Evolutionary conservation across 2,329 filamentous ascomycete species (phyloP), one percentile per base, ranked within the genome.

Genomic region (Ophiocordyceps unilateralis): DNA sequence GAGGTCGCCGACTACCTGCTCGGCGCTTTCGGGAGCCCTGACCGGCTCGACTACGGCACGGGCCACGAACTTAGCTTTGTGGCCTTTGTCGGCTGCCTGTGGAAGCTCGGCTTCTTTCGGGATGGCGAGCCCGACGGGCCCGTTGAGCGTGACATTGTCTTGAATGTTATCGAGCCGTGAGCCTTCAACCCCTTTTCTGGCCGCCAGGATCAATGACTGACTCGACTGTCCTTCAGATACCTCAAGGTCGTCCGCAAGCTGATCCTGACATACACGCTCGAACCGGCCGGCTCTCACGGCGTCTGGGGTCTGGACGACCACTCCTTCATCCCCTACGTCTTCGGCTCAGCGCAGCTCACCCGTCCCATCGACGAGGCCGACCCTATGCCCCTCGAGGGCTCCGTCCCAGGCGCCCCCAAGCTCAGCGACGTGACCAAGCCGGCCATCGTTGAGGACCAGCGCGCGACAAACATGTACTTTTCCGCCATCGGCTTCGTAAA

Each of bases 301-400:
- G 91, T 98, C 19, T 98, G 91, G 91, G 91, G 91, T 19, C 70
- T 98, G n/a, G 91, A 98, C 57, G 91, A 98, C 59, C 89, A 98
- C 62, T 88, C 78, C 9, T 96, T 98, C 58, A 61, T 91, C 22
- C 83, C 91, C 0, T 98, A 96, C 60, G 85, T 98, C 44, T 88
- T 96, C 49, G 91, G 91, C 26, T 94, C 88, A 2, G 88, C 91
- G 0, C 91, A 98, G 57, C 69, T 93, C 36, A 81, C 81, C 10
- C 81, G 86, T 1, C 74, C 88, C 1, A 83, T 94, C 49, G 64
- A 67, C 23, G 68, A 74, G 1, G 59, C 66, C 2, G 67, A 74
- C 10, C 59, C 72, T 2, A 82, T 85, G 53, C 85, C 84, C 0
- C 69, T 76, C 1, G 86, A 93, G 61, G 87, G 88, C 10, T 93